phyloP scores from a whole-genome alignment of 495 filamentous ascomycete species.

The Penicillium silybi region DNA sequence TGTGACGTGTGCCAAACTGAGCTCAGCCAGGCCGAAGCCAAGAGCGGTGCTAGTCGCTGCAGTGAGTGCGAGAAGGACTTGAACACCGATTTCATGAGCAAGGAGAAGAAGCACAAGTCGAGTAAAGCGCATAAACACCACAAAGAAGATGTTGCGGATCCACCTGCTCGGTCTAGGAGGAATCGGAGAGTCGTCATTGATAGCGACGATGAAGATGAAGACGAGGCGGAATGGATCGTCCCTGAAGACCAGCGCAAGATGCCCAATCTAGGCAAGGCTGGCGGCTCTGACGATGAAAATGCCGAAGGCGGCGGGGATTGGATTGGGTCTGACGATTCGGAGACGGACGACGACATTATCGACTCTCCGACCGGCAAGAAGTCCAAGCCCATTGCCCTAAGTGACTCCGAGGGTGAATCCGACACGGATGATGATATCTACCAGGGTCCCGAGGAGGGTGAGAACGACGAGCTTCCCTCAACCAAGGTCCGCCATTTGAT shows the following conservation, averaged over 20 bases:
- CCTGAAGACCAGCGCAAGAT: constrained; percentile 55
- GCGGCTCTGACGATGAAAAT: constrained; percentile 79
- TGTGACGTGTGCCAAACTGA: constrained; percentile 85
- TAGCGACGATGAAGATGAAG: constrained; percentile 66
- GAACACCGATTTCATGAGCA: constrained; percentile 34
- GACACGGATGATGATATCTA: constrained; percentile 34
- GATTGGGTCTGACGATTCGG: constrained; percentile 62
- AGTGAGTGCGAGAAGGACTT: constrained; percentile 69
- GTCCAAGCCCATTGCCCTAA: constrained; percentile 11
- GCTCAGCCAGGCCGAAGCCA: constrained; percentile 55
- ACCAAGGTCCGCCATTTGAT: constrained; percentile 89
- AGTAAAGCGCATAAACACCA: constrained; percentile 36
- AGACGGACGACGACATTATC: constrained; percentile 47
- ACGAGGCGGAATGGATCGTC: constrained; percentile 73
- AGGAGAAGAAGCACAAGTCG: constrained; percentile 42
- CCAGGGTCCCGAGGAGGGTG: constrained; percentile 38
- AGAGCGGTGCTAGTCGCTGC: constrained; percentile 61
- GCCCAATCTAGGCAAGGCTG: constrained; percentile 66
- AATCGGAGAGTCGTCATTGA: constrained; percentile 57
- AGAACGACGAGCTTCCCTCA: constrained; percentile 61
- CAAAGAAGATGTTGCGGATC: constrained; percentile 20
- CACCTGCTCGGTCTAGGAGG: constrained; percentile 38
- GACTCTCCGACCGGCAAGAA: constrained; percentile 32
- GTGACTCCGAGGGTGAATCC: constrained; percentile 20
- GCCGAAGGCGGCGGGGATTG: constrained; percentile 80